A percentile compares a stretch with the other conserved stretches of the same genome.
These are phyloP conservation scores for Kwoniella dendrophila DNA, from an alignment of 768 basidiomycete genomes.

Conservation along the genomic window DNA sequence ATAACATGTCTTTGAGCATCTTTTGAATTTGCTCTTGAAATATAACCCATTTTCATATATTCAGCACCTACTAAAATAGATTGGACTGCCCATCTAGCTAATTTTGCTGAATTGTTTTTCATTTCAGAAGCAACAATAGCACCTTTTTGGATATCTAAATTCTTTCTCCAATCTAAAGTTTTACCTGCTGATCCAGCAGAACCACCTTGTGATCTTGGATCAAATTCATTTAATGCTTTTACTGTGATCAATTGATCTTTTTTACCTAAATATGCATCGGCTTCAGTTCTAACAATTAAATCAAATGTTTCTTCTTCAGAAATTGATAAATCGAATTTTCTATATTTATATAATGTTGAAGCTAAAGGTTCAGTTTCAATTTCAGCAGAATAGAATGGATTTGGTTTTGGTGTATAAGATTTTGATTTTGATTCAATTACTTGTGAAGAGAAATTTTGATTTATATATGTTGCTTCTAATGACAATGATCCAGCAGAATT, in stretches of 20 bases:
- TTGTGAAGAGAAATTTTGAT: slow-evolving; percentile 98
- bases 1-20: slow-evolving; percentile 96
- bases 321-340: slow-evolving; percentile 88
- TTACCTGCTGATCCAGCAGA: too few species aligned
- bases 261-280: slow-evolving; percentile 75
- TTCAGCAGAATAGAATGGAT: slow-evolving; percentile 85
- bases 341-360: slow-evolving; percentile 93
- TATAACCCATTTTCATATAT: slow-evolving; percentile 95
- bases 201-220: slow-evolving; percentile 72
- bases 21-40: slow-evolving; percentile 88
- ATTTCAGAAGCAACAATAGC: slow-evolving; percentile 99
- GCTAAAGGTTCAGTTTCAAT: slow-evolving; percentile 95
- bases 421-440: slow-evolving; percentile 75
- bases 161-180: slow-evolving; percentile 98
- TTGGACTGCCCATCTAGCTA: slow-evolving; percentile 97
- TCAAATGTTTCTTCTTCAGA: slow-evolving; percentile 78
- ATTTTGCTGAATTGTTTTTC: slow-evolving; percentile 99
- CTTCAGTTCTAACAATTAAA: slow-evolving; percentile 91
- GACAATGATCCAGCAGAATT: slow-evolving; percentile 92
- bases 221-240: slow-evolving; percentile 95
- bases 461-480: slow-evolving; percentile 97
- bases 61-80: slow-evolving; percentile 93
- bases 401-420: slow-evolving; percentile 78
- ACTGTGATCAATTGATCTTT: slow-evolving; percentile 79
- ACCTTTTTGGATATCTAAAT: slow-evolving; percentile 91